Base-by-base conservation (phyloP, 371 early-diverging fungal species). In the Capniomyces stellatus region DNA sequence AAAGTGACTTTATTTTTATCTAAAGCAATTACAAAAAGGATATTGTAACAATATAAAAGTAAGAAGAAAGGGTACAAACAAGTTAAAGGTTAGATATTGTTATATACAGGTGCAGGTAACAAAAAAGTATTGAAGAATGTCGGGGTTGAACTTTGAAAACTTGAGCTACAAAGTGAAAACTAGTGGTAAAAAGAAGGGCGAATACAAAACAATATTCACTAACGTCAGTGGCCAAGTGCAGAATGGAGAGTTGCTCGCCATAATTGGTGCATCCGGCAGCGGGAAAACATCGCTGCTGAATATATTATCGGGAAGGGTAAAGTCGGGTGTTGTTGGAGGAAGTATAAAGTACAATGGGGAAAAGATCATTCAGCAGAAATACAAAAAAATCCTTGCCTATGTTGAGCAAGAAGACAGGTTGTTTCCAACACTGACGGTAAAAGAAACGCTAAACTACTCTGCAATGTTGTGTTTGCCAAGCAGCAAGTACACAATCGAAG, bases 201-300 rank as follows among this genome's bases (percentile, higher is more conserved):
- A n/a, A n/a, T 29, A 51, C 23, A 51, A 51, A 29, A 30, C 12
- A 31, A 12, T 51, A 8, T 31, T 51, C 51, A 27, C 13, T 31
- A 51, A 51, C 35, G 21, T 51, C 58, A 29, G 29, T 19, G 76
- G 78, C 27, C 54, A 50, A 19, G 66, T 74, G 2, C 48, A 56
- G 12, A 67, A 78, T 12, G 81, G 81, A 42, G 65, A 74, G 43
- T 58, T 77, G 21, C 51, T 71, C 23, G 87, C 81, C 2, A 75
- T 89, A 19, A 71, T 89, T 70, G 89, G 88, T 0, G 74, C 82
- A 22, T 75, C 74, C n/a, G 88, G 92, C 0, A 77, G 85, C 1
- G 87, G 84, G 22, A 85, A 82, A 57, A 75, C 81, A 2, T 76
- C 79, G 0, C 62, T 81, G 51, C 61, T 81, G 10, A 74, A 76